Evolutionary conservation across 2,329 filamentous ascomycete species (phyloP).

Genomic region (Curvularia hawaiiensis): DNA sequence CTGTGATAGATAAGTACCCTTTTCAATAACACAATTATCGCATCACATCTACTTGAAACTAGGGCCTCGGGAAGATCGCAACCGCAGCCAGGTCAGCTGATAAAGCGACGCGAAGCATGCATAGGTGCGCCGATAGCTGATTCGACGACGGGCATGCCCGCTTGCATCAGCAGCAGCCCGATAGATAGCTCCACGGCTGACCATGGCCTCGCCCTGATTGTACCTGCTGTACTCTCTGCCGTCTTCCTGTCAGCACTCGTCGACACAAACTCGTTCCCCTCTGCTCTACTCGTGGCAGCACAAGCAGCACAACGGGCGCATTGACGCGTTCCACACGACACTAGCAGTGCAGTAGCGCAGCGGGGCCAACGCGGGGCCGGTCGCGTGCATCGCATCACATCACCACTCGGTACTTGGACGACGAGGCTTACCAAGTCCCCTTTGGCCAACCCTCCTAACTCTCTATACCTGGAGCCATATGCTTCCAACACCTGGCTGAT

Average conservation of each 20-base stretch:
- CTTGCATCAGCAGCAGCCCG: conserved; percentile 18
- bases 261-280: not conserved
- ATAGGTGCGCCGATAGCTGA: conserved; percentile 8
- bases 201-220: conserved; percentile 7
- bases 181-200: conserved; percentile 10
- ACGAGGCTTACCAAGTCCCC: conserved; percentile 13
- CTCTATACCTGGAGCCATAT: conserved; percentile 11
- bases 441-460: conserved; percentile 1
- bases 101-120: conserved; percentile 7
- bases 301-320: not conserved
- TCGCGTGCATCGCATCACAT: conserved; percentile 17
- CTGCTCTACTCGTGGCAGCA: conserved; percentile 2
- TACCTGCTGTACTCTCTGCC: conserved; percentile 8
- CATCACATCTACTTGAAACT: not conserved
- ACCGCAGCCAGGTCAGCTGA: conserved; percentile 33
- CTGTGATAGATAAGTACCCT: not conserved
- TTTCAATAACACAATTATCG: not conserved
- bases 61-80: conserved; percentile 3
- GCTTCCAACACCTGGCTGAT: conserved; percentile 3
- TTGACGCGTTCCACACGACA: conserved; percentile 19
- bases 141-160: conserved; percentile 11
- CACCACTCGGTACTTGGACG: conserved; percentile 12
- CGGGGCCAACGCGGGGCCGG: conserved; percentile 25
- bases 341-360: conserved; percentile 19
- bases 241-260: conserved; percentile 5